Evolutionary conservation across 331 rosid species (phyloP).

Genomic region (Rhamnella rubrinervis): DNA sequence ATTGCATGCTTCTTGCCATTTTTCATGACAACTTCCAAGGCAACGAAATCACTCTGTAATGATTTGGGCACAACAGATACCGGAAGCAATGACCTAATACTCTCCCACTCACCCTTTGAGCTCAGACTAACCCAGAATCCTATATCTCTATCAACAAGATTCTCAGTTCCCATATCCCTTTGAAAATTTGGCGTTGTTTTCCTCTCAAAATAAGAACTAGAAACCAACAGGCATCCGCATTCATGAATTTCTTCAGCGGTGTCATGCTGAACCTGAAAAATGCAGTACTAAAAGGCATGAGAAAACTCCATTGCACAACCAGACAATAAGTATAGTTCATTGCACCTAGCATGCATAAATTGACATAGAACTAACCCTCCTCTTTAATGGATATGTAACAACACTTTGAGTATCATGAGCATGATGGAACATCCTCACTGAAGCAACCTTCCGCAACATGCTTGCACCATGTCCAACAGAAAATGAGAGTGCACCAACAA

Average conservation of each 20-base stretch:
- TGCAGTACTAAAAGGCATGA: conserved; percentile 19
- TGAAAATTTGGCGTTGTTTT: conserved; percentile 61
- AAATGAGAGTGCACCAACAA: conserved; percentile 85
- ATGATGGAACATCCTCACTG: conserved; percentile 65
- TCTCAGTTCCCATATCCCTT: conserved; percentile 48
- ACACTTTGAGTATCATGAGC: conserved; percentile 48
- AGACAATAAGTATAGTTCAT: conserved; percentile 1
- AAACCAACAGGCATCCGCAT: conserved; percentile 52
- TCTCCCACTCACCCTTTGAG: conserved; percentile 65
- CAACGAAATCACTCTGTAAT: conserved; percentile 62
- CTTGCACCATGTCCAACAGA: conserved; percentile 75
- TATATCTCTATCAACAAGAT: conserved; percentile 51
- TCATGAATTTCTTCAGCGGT: conserved; percentile 46
- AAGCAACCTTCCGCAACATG: conserved; percentile 69
- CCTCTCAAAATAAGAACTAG: conserved; percentile 86
- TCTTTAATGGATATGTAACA: conserved; percentile 61
- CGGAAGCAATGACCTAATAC: conserved; percentile 84
- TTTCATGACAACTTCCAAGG: conserved; percentile 86
- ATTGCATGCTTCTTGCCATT: conserved; percentile 91
- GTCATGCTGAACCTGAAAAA: conserved; percentile 50
- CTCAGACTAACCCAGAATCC: conserved; percentile 85
- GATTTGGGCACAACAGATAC: conserved; percentile 72
- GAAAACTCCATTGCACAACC: conserved; percentile 4
- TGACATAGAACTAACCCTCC: conserved; percentile 46
- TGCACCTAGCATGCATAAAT: conserved; percentile 15